phyloP scores from a whole-genome alignment of 768 basidiomycete species.

The Auriculariales sp. region DNA sequence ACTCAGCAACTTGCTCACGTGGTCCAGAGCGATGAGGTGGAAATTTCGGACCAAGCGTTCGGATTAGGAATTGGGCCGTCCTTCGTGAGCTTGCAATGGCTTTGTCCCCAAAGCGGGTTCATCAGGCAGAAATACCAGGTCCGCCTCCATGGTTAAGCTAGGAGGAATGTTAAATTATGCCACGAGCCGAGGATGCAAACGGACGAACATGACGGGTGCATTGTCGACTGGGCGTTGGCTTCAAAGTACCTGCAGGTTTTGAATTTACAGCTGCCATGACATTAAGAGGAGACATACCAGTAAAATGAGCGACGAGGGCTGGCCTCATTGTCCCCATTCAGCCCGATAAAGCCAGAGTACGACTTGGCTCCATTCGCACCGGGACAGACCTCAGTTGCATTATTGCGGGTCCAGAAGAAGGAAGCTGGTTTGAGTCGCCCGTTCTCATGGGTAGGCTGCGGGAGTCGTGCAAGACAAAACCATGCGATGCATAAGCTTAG shows the following conservation, averaged over 20 bases:
- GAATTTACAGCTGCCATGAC: background rate
- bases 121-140: conserved; percentile 18
- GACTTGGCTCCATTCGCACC: conserved; percentile 3
- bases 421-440: no score
- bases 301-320: conserved; percentile 11
- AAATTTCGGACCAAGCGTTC: conserved; percentile 7
- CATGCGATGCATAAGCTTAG: no score
- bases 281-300: conserved; percentile 4
- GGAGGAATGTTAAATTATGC: background rate
- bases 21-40: conserved; percentile 7
- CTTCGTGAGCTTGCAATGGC: conserved; percentile 12
- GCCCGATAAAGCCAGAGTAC: conserved; percentile 17
- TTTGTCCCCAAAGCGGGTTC: conserved; percentile 14
- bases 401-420: background rate
- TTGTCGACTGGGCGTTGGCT: conserved; percentile 15
- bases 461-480: no score
- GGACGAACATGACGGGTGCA: conserved; percentile 18
- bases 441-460: no score
- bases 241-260: conserved; percentile 16
- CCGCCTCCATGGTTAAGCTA: conserved; percentile 23
- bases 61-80: conserved; percentile 14
- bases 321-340: conserved; percentile 15
- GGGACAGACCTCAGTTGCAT: background rate
- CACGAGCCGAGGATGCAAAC: background rate
- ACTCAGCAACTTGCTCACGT: conserved; percentile 1